Evolutionary conservation across 192 early-diverging fungal species (phyloP).

Genomic region (Phycomyces blakesleeanus): DNA sequence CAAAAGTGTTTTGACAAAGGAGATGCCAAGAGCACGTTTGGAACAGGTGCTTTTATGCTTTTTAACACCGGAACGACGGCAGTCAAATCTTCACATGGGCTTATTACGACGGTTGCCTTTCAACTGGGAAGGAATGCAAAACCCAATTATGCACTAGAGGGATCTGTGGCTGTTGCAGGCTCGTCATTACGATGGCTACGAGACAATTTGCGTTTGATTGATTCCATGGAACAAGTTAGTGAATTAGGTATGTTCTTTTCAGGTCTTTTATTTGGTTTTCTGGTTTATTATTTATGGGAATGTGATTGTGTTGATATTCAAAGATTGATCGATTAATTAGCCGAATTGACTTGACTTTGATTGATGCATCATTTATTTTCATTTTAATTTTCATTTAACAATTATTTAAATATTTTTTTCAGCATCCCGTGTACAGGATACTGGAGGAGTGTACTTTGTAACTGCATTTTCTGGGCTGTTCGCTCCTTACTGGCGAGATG

Average conservation of each 20-base stretch:
- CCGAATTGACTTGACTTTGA: too few species aligned
- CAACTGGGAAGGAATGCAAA: slow-evolving; percentile 66
- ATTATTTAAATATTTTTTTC: too few species aligned
- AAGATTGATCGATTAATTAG: too few species aligned
- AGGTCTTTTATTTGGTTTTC: too few species aligned
- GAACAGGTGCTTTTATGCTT: slow-evolving; percentile 93
- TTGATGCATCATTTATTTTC: too few species aligned
- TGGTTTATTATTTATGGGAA: too few species aligned
- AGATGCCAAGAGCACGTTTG: slow-evolving; percentile 93
- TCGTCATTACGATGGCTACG: slow-evolving; percentile 89
- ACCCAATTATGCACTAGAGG: slow-evolving; percentile 84
- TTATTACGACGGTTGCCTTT: slow-evolving; percentile 91
- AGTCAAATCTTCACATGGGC: slow-evolving; percentile 74
- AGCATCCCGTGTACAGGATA: slow-evolving; percentile 60
- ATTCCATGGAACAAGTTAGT: slow-evolving; percentile 67
- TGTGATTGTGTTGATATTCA: too few species aligned
- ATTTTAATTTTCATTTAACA: too few species aligned
- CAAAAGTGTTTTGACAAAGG: slow-evolving; percentile 84
- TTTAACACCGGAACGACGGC: slow-evolving; percentile 86
- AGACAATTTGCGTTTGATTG: slow-evolving; percentile 81
- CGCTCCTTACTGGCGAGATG: slow-evolving; percentile 93
- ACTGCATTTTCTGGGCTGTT: slow-evolving; percentile 92
- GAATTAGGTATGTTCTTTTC: slow-evolving; percentile 54
- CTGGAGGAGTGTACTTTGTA: slow-evolving; percentile 92
- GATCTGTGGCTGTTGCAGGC: slow-evolving; percentile 88